phyloP scores from a whole-genome alignment of 2,329 filamentous ascomycete species.

The Pseudohalonectria lignicola region DNA sequence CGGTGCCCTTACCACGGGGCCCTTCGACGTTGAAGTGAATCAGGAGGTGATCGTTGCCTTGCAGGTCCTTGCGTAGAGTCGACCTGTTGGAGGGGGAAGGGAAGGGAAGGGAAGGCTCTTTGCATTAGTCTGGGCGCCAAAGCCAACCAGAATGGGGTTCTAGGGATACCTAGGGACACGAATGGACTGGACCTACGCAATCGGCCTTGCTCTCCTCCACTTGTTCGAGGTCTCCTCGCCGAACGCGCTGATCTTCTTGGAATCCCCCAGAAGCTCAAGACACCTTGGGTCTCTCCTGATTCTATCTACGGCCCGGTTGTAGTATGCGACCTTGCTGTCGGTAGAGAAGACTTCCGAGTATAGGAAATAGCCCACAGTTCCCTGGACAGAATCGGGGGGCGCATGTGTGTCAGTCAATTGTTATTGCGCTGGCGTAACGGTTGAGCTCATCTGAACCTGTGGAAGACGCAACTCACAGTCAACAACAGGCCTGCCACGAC shows the following conservation, averaged over 20 bases:
- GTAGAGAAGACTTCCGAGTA: constrained; percentile 76
- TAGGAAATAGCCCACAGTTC: constrained; percentile 66
- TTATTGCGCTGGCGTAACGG: too few species aligned
- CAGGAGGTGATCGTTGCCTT: constrained; percentile 68
- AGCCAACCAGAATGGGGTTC: too few species aligned
- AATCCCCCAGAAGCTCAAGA: constrained; percentile 61
- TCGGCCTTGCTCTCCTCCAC: constrained; percentile 59
- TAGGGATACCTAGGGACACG: too few species aligned
- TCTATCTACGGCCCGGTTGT: constrained; percentile 74
- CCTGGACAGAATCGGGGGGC: constrained; percentile 35
- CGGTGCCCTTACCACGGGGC: constrained; percentile 59
- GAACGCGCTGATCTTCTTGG: constrained; percentile 65
- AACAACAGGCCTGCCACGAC: constrained; percentile 63
- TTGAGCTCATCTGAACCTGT: too few species aligned
- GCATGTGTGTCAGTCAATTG: too few species aligned
- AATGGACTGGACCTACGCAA: constrained; percentile 46
- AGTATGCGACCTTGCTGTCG: constrained; percentile 76
- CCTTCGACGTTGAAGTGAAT: constrained; percentile 88
- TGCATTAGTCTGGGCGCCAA: too few species aligned
- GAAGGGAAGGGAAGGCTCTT: background rate
- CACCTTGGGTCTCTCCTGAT: constrained; percentile 65
- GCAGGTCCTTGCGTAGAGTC: constrained; percentile 55
- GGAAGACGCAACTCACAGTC: constrained; percentile 65
- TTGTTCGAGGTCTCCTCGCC: constrained; percentile 74
- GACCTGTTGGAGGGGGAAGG: constrained; percentile 36